These are phyloP conservation scores for Hypholoma sublateritium DNA, from an alignment of 768 basidiomycete genomes.

Conservation along the genomic window DNA sequence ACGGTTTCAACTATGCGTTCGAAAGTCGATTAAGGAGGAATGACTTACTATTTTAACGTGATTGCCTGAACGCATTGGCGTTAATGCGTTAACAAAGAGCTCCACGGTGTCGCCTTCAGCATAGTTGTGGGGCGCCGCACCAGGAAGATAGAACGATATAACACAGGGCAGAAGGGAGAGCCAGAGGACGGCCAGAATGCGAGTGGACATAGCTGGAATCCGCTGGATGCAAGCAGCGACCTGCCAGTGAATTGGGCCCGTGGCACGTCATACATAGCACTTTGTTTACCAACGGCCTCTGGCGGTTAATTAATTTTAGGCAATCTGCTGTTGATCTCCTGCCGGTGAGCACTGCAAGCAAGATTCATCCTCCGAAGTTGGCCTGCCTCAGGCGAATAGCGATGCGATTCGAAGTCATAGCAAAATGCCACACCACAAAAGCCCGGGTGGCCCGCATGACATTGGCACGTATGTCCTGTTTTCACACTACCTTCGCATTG, in stretches of 20 bases:
- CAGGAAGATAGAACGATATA: slow-evolving; percentile 88
- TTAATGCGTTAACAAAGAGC: slow-evolving; percentile 84
- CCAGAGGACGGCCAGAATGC: slow-evolving; percentile 2
- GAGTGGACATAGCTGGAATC: neutral
- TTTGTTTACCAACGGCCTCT: slow-evolving; percentile 2
- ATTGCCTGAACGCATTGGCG: slow-evolving; percentile 73
- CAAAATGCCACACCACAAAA: slow-evolving; percentile 76
- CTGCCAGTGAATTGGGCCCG: neutral
- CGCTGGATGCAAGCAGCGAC: neutral
- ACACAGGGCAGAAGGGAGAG: slow-evolving; percentile 23
- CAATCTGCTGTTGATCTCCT: neutral
- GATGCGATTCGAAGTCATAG: slow-evolving; percentile 85
- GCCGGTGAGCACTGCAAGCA: neutral
- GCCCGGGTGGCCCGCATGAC: slow-evolving; percentile 87
- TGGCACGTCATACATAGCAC: neutral
- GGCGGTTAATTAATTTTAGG: slow-evolving; percentile 5
- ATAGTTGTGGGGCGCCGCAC: slow-evolving; percentile 87
- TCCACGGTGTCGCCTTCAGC: slow-evolving; percentile 69
- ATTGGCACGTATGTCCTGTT: slow-evolving; percentile 61
- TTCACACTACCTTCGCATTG: slow-evolving; percentile 1
- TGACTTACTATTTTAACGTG: slow-evolving; percentile 68
- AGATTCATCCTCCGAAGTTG: slow-evolving; percentile 11
- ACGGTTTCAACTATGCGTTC: neutral
- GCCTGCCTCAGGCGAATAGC: slow-evolving; percentile 21
- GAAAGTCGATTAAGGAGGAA: neutral